Conservation (phyloP, 306 rosid species). For the Malus fusca region DNA sequence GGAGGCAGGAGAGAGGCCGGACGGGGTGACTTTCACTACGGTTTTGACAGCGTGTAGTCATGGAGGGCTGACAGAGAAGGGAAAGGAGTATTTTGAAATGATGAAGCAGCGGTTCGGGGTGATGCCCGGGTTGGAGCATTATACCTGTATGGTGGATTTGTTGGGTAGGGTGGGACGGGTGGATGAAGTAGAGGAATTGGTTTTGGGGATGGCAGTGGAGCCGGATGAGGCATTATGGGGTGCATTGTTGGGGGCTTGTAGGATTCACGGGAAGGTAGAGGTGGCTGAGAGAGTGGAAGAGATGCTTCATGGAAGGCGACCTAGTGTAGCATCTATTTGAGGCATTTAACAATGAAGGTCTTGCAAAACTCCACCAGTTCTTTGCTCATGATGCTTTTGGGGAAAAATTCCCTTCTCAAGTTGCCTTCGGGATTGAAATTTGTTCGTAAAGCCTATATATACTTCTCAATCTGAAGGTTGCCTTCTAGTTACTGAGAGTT, state of each 20-base stretch:
- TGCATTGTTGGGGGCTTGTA: constrained; percentile 55
- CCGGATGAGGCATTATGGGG: constrained; percentile 53
- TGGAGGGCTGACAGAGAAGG: constrained; percentile 53
- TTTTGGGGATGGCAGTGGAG: constrained; percentile 42
- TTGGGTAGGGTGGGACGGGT: constrained; percentile 59
- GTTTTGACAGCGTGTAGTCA: constrained; percentile 64
- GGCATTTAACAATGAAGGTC: neutral
- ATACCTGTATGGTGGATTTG: constrained; percentile 79
- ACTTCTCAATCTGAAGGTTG: neutral
- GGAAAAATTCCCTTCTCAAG: neutral
- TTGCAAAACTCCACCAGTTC: neutral
- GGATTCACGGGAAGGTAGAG: constrained; percentile 50
- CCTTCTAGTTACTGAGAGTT: neutral
- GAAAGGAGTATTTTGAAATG: constrained; percentile 45
- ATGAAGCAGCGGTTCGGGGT: constrained; percentile 42
- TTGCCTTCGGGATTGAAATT: neutral
- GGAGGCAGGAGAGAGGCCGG: constrained; percentile 47
- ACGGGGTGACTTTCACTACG: constrained; percentile 37
- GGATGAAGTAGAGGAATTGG: constrained; percentile 60
- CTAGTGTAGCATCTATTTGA: constrained; percentile 15
- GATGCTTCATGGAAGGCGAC: constrained; percentile 25
- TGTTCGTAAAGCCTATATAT: neutral
- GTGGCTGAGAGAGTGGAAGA: constrained; percentile 50
- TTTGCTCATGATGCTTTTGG: neutral
- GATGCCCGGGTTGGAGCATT: constrained; percentile 46